These are phyloP conservation scores for Geoglossum cookeanum DNA, from an alignment of 2,329 filamentous ascomycete species.

Conservation along the genomic window DNA sequence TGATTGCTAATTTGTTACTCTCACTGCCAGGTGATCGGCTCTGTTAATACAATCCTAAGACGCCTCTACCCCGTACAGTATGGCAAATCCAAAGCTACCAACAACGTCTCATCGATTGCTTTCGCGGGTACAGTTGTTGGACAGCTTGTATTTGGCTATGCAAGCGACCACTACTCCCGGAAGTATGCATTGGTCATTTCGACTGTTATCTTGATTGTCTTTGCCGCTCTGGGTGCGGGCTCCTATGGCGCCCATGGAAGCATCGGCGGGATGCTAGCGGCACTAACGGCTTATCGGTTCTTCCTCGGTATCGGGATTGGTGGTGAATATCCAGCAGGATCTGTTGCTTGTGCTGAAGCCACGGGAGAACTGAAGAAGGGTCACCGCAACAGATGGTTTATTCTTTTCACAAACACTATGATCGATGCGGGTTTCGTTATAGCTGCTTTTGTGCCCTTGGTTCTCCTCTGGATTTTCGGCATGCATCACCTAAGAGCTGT, in stretches of 20 bases:
- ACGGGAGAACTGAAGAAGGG: slow-evolving; percentile 66
- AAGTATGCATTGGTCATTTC: slow-evolving; percentile 65
- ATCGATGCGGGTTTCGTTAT: slow-evolving; percentile 75
- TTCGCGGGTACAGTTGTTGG: slow-evolving; percentile 77
- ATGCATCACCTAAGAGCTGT: slow-evolving; percentile 49
- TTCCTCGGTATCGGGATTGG: slow-evolving; percentile 65
- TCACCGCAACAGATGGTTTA: slow-evolving; percentile 77
- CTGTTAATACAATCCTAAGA: slow-evolving; percentile 58
- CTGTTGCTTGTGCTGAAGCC: slow-evolving; percentile 66
- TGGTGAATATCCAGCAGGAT: slow-evolving; percentile 65
- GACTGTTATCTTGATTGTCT: slow-evolving; percentile 67
- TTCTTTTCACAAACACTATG: slow-evolving; percentile 74
- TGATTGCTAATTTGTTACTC: background rate
- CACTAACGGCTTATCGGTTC: slow-evolving; percentile 67
- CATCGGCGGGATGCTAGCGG: slow-evolving; percentile 52
- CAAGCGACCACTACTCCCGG: slow-evolving; percentile 68
- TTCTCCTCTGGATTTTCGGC: slow-evolving; percentile 39
- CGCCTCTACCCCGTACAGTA: slow-evolving; percentile 53
- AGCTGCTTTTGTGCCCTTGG: slow-evolving; percentile 56
- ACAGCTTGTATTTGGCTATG: slow-evolving; percentile 62
- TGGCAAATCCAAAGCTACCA: slow-evolving; percentile 44
- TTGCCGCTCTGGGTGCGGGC: slow-evolving; percentile 60
- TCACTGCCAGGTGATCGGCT: slow-evolving; percentile 51
- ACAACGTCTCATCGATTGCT: slow-evolving; percentile 62
- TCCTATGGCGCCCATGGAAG: slow-evolving; percentile 57